Evolutionary conservation across 148 eudicot genomes (phyloP), one percentile per base, ranked within the genome.

Genomic region (Linanthus parryae): DNA sequence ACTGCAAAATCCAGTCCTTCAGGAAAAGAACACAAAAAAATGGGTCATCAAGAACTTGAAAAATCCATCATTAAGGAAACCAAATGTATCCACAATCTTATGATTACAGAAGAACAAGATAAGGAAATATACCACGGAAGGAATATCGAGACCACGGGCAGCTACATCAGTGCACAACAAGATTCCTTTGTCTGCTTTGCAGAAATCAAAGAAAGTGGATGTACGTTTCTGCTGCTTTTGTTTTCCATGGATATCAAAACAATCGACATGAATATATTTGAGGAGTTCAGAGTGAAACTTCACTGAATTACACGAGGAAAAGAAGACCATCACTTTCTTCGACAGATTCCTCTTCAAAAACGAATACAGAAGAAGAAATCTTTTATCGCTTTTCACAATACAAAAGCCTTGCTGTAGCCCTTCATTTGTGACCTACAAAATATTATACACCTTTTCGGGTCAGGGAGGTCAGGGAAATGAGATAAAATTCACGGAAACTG

Each of bases 131-230:
- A 92, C 99, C 85, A 92, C 99, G 30, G 88, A 68, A 44, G 91
- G 96, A 55, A 92, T 92, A 69, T 92, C 99, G 65, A 92, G 95
- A 47, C 99, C 99, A 65, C 96, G 94, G 51, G 96, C 99, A 44
- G 91, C 99, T 58, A 92, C 96, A 69, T 92, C 99, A 24, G 99
- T 92, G 58, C 99, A 92, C 45, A 92, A 62, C 19, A 92, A 74
- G 22, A 92, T 80, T 34, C 99, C 99, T 62, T 79, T 80, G 64
- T 88, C 79, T 15, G 95, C 91, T 65, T 82, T 72, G 67, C 88
- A 73, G 56, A 88, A 92, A 20, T 84, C 91, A 64, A 77, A 80
- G 44, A 88, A 79, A 26, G 99, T 92, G 31, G 75, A 67, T 1
- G 85, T 75, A 60, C 95, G 66, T 61, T 88, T 92, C 66, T 74